Evolutionary conservation across 2,329 filamentous ascomycete genomes (phyloP), one percentile per base, ranked within the genome.

Genomic region (Zymoseptoria passerinii): DNA sequence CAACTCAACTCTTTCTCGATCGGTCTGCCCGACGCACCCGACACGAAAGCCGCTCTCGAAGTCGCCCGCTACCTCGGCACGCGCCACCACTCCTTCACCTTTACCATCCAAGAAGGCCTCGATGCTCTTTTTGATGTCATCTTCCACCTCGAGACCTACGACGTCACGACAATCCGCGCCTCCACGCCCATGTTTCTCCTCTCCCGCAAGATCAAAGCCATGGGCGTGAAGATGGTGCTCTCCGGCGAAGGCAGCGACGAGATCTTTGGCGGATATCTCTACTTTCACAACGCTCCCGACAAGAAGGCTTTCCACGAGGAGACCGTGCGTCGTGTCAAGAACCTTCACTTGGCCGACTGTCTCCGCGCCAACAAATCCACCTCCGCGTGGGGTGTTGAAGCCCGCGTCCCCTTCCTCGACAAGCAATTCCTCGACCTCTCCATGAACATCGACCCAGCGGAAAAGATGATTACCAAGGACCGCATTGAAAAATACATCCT

Each of bases 1-100:
- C 89, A 97, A 75, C 85, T 99, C 75, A 95, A 97, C 84, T 96
- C 92, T 16, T 99, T 99, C 82, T 99, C 94, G 16, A 99, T 99
- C 66, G 94, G 94, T 71, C 85, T 99, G 40, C 92, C 92, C 7
- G 89, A 87, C 66, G 90, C 94, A 35, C 94, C 94, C 53, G 94
- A 99, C 75, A 94, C 90, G 71, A 85, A 88, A 75, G 94, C 94
- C 52, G 94, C 94, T 18, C 79, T 92, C 58, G 89, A 96, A 77
- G 94, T 96, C 18, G 94, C 94, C 71, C 89, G 92, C 74, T 99
- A 95, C 81, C 84, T 99, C 49, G 95, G 94, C 70, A 99, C 94
- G 58, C 95, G 94, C 80, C 94, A 99, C 76, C 91, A 99, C 77
- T 90, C 91, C 70, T 95, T 99, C 82, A 97, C 92, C 56, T 99